Conservation (phyloP, 768 basidiomycete species). For the Lactifluus volemus region DNA sequence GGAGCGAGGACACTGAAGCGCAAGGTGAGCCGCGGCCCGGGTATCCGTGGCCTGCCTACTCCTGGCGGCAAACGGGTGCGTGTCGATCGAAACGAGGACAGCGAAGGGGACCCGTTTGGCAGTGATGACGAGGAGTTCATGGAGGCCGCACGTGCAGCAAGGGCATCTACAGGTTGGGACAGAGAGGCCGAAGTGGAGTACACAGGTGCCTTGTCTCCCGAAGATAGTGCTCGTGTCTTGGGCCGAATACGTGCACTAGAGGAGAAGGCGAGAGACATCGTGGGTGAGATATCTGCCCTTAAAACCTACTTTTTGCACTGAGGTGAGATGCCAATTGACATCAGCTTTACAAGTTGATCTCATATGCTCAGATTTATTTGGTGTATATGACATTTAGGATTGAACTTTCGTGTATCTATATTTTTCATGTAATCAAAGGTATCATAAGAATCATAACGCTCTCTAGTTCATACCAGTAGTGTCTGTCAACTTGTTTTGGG, state of each 20-base stretch:
- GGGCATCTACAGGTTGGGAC: conserved; percentile 4
- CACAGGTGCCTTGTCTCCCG: conserved; percentile 4
- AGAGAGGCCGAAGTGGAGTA: conserved; percentile 5
- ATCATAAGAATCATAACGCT: background rate
- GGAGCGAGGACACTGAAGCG: conserved; percentile 10
- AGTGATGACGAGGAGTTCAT: conserved; percentile 17
- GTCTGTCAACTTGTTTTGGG: background rate
- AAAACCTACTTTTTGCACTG: conserved; percentile 16
- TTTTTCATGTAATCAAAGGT: conserved; percentile 8
- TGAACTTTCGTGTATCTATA: conserved; percentile 16
- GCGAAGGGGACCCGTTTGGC: conserved; percentile 15
- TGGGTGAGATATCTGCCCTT: conserved; percentile 16
- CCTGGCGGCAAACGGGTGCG: conserved; percentile 9
- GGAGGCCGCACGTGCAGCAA: conserved; percentile 15
- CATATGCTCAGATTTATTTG: background rate
- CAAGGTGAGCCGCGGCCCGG: conserved; percentile 12
- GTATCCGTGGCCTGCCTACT: background rate
- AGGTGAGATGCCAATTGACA: background rate
- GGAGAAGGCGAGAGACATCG: conserved; percentile 16
- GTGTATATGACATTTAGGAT: conserved; percentile 14
- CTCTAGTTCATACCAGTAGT: background rate
- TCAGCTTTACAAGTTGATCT: background rate
- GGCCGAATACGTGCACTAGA: conserved; percentile 14
- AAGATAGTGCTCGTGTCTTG: conserved; percentile 11
- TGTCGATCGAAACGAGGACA: conserved; percentile 11